phyloP scores from a whole-genome alignment of 2,329 filamentous ascomycete genomes.

The Ophiosphaerella korrae region DNA sequence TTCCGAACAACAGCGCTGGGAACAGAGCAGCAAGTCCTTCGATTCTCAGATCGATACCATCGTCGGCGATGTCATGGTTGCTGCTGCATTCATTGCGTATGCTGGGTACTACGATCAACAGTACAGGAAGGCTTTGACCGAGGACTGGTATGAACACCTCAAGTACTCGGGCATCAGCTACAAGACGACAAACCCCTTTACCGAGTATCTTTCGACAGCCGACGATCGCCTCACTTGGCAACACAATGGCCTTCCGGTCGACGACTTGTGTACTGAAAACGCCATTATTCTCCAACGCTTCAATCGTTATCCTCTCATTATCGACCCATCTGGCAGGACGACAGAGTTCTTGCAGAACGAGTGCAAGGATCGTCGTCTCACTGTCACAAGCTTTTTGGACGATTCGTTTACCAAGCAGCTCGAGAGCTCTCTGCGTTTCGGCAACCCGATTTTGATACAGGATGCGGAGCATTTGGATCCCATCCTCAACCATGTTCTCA shows the following conservation, averaged over 20 bases:
- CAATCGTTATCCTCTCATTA: slow-evolving; percentile 97
- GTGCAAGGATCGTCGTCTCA: slow-evolving; percentile 89
- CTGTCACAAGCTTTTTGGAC: slow-evolving; percentile 96
- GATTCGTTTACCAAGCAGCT: slow-evolving; percentile 98
- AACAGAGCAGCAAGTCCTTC: slow-evolving; percentile 96
- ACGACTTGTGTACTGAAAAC: slow-evolving; percentile 98
- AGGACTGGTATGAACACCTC: slow-evolving; percentile 95
- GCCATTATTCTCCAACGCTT: slow-evolving; percentile 96
- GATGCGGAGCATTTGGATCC: slow-evolving; percentile 97
- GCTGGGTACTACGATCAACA: slow-evolving; percentile 97
- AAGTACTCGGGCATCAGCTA: slow-evolving; percentile 89
- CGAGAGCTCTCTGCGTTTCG: slow-evolving; percentile 94
- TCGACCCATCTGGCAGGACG: slow-evolving; percentile 93
- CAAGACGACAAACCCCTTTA: slow-evolving; percentile 92
- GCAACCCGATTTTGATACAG: slow-evolving; percentile 97
- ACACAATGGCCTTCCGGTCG: slow-evolving; percentile 87
- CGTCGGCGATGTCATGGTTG: slow-evolving; percentile 92
- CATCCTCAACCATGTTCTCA: slow-evolving; percentile 96
- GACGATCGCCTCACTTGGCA: slow-evolving; percentile 97
- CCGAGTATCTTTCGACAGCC: slow-evolving; percentile 94
- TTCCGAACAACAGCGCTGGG: slow-evolving; percentile 91
- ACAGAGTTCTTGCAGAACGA: slow-evolving; percentile 96
- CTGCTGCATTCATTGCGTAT: slow-evolving; percentile 97
- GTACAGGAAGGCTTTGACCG: slow-evolving; percentile 95
- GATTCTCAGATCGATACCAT: slow-evolving; percentile 97